Base-by-base conservation (phyloP, 345 rosid genomes). In the Diplotaxis tenuifolia region DNA sequence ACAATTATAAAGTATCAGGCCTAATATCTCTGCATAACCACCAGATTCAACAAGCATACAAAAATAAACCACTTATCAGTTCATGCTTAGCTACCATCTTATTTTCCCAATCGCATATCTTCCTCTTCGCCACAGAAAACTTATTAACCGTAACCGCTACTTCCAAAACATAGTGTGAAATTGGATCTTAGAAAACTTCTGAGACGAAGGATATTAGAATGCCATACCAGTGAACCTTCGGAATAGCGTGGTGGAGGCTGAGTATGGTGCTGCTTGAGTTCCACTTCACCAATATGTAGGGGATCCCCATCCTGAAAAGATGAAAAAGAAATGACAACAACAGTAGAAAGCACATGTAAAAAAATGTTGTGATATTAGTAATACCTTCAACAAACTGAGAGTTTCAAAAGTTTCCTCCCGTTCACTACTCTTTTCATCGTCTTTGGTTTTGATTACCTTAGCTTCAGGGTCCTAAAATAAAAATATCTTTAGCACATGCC, bases 221-320 rank as follows among this genome's bases (percentile, higher is more conserved):
- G 70, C 40, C 45, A 62, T 88, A 95, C 99, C 93, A 95, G 79
- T 78, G 99, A 85, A 65, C 86, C 97, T 77, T 95, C 99, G 5
- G 91, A 86, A 82, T 87, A 95, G 84, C 93, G 98, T 36, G 91
- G 67, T 65, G 96, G 87, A 77, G 84, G 94, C 76, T 85, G 88
- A n/a, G 97, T 95, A 80, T 82, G 76, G 79, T 92, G 96, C 81
- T 87, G 93, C 83, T 84, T 83, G 79, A 83, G 80, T 65, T 87
- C 86, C 58, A 83, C 83, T 67, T 82, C 84, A 71, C 77, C 73
- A 71, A 87, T 75, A 74, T 47, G 57, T 68, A 95, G 27, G 32
- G 16, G 77, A 77, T 88, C 92, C 67, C 91, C 94, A 77, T 82
- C 70, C 99, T 95, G 80, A 52, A 75, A 74, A 78, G 70, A 42